Conservation (phyloP, 352 stramenopile genomes). For the Globisporangium spiculum region DNA sequence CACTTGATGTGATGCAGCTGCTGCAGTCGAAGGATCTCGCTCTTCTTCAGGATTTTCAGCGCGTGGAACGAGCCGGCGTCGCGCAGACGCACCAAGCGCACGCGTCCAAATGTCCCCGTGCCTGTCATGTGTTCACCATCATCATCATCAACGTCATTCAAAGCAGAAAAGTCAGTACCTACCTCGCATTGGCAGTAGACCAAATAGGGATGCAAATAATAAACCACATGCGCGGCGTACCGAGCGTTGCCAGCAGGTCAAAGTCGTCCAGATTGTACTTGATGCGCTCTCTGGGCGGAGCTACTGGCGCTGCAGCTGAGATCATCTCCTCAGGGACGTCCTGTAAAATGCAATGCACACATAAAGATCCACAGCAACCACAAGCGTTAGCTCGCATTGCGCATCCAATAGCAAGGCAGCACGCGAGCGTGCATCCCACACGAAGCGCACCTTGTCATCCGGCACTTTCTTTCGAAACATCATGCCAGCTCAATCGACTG, state of each 20-base stretch:
- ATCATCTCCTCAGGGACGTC: conserved; percentile 49
- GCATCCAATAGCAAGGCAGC: background rate
- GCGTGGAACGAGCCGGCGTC: conserved; percentile 64
- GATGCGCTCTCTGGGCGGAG: conserved; percentile 26
- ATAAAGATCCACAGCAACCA: background rate
- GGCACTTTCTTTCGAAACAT: conserved; percentile 43
- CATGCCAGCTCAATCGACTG: background rate
- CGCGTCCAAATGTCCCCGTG: conserved; percentile 88
- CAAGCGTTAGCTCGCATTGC: background rate
- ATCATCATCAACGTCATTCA: background rate
- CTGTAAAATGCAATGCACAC: conserved; percentile 11
- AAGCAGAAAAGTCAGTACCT: background rate
- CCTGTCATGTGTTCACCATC: conserved; percentile 20
- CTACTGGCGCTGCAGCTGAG: conserved; percentile 45
- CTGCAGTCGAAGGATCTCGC: conserved; percentile 84
- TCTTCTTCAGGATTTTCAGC: conserved; percentile 93
- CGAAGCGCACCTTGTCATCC: conserved; percentile 32
- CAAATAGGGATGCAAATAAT: background rate
- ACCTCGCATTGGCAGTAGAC: background rate
- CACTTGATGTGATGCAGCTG: conserved; percentile 92
- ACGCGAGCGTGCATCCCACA: background rate
- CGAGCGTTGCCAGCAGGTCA: conserved; percentile 72
- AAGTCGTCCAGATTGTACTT: conserved; percentile 69
- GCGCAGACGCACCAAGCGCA: conserved; percentile 78
- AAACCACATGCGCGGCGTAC: conserved; percentile 13